phyloP scores from a whole-genome alignment of 768 basidiomycete genomes.

The Podaxis sp. region DNA sequence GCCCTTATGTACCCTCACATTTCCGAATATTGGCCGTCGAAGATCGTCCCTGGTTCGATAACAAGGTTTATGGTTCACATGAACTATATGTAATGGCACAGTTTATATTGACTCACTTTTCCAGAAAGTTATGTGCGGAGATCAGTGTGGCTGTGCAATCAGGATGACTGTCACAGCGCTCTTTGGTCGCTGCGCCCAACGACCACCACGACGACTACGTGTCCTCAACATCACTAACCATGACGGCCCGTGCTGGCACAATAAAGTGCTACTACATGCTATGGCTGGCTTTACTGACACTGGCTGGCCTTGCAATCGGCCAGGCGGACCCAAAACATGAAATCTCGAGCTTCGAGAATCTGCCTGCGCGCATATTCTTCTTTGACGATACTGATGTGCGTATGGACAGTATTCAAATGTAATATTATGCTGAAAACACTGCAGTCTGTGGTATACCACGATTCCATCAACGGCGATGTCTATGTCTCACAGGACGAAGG shows the following conservation, averaged over 20 bases:
- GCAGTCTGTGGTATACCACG: conserved; percentile 71
- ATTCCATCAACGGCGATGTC: conserved; percentile 64
- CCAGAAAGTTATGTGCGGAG: not conserved
- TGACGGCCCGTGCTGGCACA: conserved; percentile 7
- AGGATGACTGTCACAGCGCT: conserved; percentile 10
- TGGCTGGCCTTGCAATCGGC: not conserved
- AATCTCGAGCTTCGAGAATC: conserved; percentile 61
- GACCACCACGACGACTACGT: conserved; percentile 17
- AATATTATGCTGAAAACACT: conserved; percentile 9
- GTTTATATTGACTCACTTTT: not conserved
- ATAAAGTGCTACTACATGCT: conserved; percentile 7
- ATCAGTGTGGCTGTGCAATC: conserved; percentile 16
- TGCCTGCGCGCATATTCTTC: conserved; percentile 80
- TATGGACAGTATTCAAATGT: not conserved
- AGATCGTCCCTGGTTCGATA: not conserved
- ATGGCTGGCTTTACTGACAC: conserved; percentile 3
- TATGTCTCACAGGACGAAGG: conserved; percentile 89
- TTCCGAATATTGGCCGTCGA: no score
- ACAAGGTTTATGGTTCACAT: not conserved
- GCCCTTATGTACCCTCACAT: no score
- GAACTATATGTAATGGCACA: not conserved
- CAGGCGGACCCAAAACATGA: conserved; percentile 39
- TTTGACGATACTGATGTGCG: conserved; percentile 88
- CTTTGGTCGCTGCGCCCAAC: conserved; percentile 1
- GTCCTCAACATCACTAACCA: conserved; percentile 2